phyloP scores from a whole-genome alignment of 345 rosid genomes.

The Mallotus nudiflorus region DNA sequence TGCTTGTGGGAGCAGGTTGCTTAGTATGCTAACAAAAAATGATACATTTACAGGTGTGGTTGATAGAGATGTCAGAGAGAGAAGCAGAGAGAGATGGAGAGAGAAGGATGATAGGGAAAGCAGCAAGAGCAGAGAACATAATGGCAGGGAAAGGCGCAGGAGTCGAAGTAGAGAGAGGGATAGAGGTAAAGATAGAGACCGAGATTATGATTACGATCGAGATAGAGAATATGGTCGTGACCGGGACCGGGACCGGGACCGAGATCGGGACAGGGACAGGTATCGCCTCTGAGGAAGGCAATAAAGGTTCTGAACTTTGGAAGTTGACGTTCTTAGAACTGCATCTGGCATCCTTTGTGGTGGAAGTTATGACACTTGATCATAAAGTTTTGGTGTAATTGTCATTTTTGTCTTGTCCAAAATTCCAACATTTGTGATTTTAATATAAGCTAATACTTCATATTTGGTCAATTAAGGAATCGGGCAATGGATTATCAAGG shows the following conservation, averaged over 20 bases:
- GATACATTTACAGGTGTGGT: constrained; percentile 42
- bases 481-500: too few relatives aligned
- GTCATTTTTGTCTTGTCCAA: constrained; percentile 1
- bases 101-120: constrained; percentile 59
- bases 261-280: constrained; percentile 36
- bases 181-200: constrained; percentile 49
- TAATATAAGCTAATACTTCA: too few relatives aligned
- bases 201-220: constrained; percentile 55
- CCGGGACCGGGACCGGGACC: constrained; percentile 34
- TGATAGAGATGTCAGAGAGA: constrained; percentile 73
- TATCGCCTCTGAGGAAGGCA: constrained; percentile 14
- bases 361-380: background rate
- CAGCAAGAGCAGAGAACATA: constrained; percentile 53
- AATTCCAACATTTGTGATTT: background rate
- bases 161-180: constrained; percentile 75
- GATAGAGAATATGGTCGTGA: constrained; percentile 41
- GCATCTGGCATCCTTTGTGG: background rate
- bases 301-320: background rate
- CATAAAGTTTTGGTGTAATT: background rate
- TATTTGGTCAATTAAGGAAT: too few relatives aligned
- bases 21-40: background rate
- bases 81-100: constrained; percentile 82
- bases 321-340: background rate
- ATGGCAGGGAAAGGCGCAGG: constrained; percentile 61
- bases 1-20: background rate